Base-by-base conservation (phyloP, 2,329 filamentous ascomycete species). In the Blastomyces percursus region DNA sequence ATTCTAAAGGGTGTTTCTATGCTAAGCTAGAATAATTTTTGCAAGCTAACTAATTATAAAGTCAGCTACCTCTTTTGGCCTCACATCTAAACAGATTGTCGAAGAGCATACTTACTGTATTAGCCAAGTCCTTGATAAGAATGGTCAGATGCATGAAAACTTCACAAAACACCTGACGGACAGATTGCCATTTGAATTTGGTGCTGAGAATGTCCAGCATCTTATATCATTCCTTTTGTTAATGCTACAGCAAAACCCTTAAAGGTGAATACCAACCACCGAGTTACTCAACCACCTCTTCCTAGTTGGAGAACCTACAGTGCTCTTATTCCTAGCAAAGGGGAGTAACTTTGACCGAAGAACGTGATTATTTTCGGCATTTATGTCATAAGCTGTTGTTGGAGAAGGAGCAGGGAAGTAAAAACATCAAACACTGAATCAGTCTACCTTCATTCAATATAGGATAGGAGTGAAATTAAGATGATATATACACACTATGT, bases 41-140 rank as follows among this genome's bases (percentile, higher is more conserved):
- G n/a, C n/a, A n/a, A n/a, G n/a, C n/a, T n/a, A n/a, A n/a, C n/a
- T n/a, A n/a, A n/a, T n/a, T n/a, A n/a, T n/a, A n/a, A n/a, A n/a
- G n/a, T n/a, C n/a, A n/a, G n/a, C n/a, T n/a, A n/a, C n/a, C n/a
- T 35, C 59, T 14, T 67, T 67, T 62, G 67, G 67, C 52, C 58
- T 64, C 50, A 61, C 61, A 44, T n/a, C 32, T 3, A 63, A 65
- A 48, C 32, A 66, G 58, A 60, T 66, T 46, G 62, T 66, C 44
- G n/a, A 66, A 44, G 56, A 64, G 16, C 64, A 65, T 30, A 35
- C 44, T 16, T 30, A 51, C 50, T 62, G 62, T 35, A 65, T 66
- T 48, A 50, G 21, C 19, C 50, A 64, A 38, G 19, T 64, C 1
- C 50, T 59, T 62, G 57, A 32, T 59, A 58, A 62, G 30, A 57